A percentile compares a stretch with the other conserved stretches of the same genome.
Conservation (phyloP, 2,329 filamentous ascomycete genomes). For the Cryoendolithus antarcticus region DNA sequence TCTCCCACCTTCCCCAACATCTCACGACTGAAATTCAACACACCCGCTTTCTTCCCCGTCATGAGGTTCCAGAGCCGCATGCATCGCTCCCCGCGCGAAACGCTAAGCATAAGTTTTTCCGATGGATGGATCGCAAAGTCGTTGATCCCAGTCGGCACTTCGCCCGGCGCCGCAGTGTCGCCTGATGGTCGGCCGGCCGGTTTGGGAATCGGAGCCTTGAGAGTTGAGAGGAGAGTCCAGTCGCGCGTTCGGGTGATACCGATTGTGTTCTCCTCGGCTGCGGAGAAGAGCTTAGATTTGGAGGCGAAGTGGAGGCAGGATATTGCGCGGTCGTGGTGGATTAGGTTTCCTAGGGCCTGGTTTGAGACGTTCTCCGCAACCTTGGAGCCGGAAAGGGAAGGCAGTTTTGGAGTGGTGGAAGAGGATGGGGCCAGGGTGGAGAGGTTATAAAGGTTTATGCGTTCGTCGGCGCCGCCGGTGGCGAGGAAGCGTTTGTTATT, state of each 20-base stretch:
- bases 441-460: conserved; percentile 87
- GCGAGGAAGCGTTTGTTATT: conserved; percentile 76
- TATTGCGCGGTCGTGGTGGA: conserved; percentile 76
- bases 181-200: conserved; percentile 69
- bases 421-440: conserved; percentile 47
- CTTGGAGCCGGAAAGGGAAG: conserved; percentile 54
- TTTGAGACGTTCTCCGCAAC: conserved; percentile 79
- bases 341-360: conserved; percentile 70
- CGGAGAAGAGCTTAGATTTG: conserved; percentile 71
- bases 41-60: conserved; percentile 88
- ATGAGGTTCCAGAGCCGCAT: conserved; percentile 96
- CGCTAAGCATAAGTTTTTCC: conserved; percentile 91
- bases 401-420: conserved; percentile 46
- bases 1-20: conserved; percentile 67
- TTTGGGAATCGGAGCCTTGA: conserved; percentile 85
- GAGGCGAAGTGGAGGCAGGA: conserved; percentile 73
- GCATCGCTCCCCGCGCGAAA: conserved; percentile 76
- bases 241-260: conserved; percentile 78
- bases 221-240: conserved; percentile 74
- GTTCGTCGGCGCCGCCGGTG: conserved; percentile 83
- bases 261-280: conserved; percentile 82
- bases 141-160: conserved; percentile 77
- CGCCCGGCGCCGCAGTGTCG: conserved; percentile 74
- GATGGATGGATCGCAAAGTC: conserved; percentile 92
- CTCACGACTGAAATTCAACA: conserved; percentile 68